Percentiles rank a stretch among this genome's conserved stretches.
phyloP scores from a whole-genome alignment of 2,329 filamentous ascomycete species.

The Colletotrichum melonis region DNA sequence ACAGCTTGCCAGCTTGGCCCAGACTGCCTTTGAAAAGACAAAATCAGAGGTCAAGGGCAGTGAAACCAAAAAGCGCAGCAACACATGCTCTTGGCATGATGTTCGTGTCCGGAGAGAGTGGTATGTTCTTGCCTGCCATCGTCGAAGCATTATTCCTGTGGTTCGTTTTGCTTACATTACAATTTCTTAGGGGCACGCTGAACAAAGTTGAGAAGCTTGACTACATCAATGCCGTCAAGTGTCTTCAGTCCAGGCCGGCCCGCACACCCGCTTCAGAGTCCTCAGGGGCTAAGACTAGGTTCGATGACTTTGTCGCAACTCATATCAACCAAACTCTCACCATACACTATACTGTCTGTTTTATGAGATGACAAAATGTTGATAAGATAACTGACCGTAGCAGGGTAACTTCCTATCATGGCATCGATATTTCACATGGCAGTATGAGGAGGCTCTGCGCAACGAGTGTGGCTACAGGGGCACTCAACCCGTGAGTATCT shows the following conservation, averaged over 20 bases:
- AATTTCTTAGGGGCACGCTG: constrained; percentile 41
- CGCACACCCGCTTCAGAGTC: constrained; percentile 46
- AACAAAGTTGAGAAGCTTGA: constrained; percentile 45
- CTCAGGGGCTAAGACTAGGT: constrained; percentile 56
- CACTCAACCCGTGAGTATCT: constrained; percentile 47
- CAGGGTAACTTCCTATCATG: constrained; percentile 43
- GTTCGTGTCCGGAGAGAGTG: constrained; percentile 46
- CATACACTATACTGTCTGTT: constrained; percentile 54
- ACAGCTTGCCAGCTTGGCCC: constrained; percentile 24
- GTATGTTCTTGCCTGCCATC: constrained; percentile 34
- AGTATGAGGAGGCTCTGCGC: constrained; percentile 39
- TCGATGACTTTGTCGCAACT: constrained; percentile 61
- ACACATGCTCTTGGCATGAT: constrained; percentile 41
- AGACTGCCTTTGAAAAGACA: constrained; percentile 39
- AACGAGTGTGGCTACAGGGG: constrained; percentile 51
- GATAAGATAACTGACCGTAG: constrained; percentile 10
- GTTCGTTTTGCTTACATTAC: too few relatives aligned
- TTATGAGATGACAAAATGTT: background rate
- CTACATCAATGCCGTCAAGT: constrained; percentile 59
- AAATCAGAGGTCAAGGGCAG: constrained; percentile 34
- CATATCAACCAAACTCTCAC: constrained; percentile 59
- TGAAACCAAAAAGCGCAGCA: constrained; percentile 33
- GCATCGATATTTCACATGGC: constrained; percentile 47
- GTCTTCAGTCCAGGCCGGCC: constrained; percentile 52
- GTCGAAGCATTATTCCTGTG: too few relatives aligned